Evolutionary conservation across 164 flowering plant species (phyloP), one percentile per base, ranked within the genome.

Genomic region (Aristolochia contorta): DNA sequence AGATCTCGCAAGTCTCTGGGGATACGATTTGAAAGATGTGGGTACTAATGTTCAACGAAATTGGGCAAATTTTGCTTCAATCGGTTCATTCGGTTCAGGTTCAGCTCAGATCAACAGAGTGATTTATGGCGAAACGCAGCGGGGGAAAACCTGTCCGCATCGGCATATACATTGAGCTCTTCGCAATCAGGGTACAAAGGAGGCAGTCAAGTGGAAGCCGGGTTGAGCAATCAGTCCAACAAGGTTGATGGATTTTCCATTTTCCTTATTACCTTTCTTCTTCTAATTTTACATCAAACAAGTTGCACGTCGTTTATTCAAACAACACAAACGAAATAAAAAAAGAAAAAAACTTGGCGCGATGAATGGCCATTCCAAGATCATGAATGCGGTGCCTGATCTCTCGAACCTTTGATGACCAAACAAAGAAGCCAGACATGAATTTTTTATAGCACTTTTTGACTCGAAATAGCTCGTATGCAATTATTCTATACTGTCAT

Each of bases 1-100:
- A 58, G 84, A 85, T 60, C 81, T 88, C 60, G 91, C 89, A 16
- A 76, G 68, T 9, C 56, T 82, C 51, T 85, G 89, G 86, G 86
- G 86, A 12, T 81, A 71, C 65, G 75, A 75, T 22, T 60, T 79
- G 69, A 69, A 64, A 57, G 69, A 69, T 10, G 25, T 60, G 47
- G 68, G 60, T 16, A 32, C 37, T 22, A 27, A 9, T 58, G 60
- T 57, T 60, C 14, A 21, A 59, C 67, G 25, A 47, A 64, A 65
- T 51, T 65, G 47, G 64, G 21, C 25, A 58, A 58, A 51, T 16
- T 59, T 70, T 22, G 46, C 51, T 59, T 61, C 74, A 16, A 45
- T 47, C 62, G 56, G 57, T 27, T 67, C 74, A 16, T 49, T 47
- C 62, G 56, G 57, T 27, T 67, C 65, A 41, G 47, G 69, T 54